Conservation (phyloP, 768 basidiomycete species). For the Mycena polygramma region DNA sequence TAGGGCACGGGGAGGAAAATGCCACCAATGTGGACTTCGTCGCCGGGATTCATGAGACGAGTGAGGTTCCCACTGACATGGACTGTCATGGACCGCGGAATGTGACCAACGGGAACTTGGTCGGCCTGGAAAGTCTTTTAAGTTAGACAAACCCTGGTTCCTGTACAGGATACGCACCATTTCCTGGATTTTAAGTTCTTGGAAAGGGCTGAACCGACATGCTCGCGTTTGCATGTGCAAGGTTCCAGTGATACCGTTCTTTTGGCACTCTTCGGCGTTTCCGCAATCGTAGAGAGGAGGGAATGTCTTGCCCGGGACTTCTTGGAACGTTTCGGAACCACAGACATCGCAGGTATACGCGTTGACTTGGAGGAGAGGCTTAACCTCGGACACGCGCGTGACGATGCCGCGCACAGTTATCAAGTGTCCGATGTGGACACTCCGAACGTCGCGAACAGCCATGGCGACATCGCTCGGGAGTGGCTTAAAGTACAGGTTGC, state of each 20-base stretch:
- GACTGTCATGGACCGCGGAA: constrained; percentile 98
- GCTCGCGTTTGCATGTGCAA: constrained; percentile 99
- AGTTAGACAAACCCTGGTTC: constrained; percentile 23
- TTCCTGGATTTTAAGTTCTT: constrained; percentile 98
- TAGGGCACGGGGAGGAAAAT: constrained; percentile 98
- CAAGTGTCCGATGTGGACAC: constrained; percentile 87
- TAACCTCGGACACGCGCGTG: constrained; percentile 98
- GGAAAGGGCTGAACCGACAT: constrained; percentile 97
- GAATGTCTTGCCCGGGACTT: constrained; percentile 93
- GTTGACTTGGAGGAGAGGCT: constrained; percentile 95
- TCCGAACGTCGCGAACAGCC: constrained; percentile 93
- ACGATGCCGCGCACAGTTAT: constrained; percentile 99
- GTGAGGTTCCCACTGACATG: constrained; percentile 93
- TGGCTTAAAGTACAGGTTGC: constrained; percentile 95
- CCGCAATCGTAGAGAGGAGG: constrained; percentile 90
- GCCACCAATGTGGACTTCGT: constrained; percentile 95
- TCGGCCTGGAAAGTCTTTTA: constrained; percentile 74
- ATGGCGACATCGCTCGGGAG: constrained; percentile 80
- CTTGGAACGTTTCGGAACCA: constrained; percentile 98
- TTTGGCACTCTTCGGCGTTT: constrained; percentile 86
- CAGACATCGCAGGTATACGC: constrained; percentile 99
- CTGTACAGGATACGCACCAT: constrained; percentile 70
- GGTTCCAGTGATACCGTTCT: constrained; percentile 89
- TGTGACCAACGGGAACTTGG: constrained; percentile 99
- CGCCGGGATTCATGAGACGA: constrained; percentile 93